phyloP scores from a whole-genome alignment of 768 basidiomycete genomes.

The Boletus subparvulus region DNA sequence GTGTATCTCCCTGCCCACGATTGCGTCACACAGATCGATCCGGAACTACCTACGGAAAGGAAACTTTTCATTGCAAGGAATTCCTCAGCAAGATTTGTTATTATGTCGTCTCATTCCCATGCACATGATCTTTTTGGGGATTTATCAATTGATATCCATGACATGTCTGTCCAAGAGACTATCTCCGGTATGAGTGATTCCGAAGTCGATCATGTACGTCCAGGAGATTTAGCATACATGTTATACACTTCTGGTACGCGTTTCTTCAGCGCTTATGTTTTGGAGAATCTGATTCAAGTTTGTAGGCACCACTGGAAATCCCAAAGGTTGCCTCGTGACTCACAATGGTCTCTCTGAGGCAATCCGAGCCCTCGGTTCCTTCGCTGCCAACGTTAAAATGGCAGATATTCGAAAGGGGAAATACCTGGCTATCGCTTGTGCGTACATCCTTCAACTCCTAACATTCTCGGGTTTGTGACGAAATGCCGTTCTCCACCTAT shows the following conservation, averaged over 20 bases:
- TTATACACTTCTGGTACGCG: conserved; percentile 49
- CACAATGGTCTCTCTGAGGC: conserved; percentile 36
- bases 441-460: conserved; percentile 10
- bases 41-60: conserved; percentile 46
- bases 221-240: conserved; percentile 41
- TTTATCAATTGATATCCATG: conserved; percentile 19
- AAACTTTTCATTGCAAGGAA: conserved; percentile 46
- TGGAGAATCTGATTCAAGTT: conserved; percentile 10
- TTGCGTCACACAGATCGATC: conserved; percentile 43
- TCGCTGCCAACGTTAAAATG: conserved; percentile 24
- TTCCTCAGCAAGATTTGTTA: conserved; percentile 41
- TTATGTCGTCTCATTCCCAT: conserved; percentile 31
- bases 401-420: conserved; percentile 27
- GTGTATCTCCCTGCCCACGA: not conserved
- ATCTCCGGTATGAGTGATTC: conserved; percentile 31
- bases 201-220: conserved; percentile 30
- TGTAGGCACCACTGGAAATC: conserved; percentile 48
- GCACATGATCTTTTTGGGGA: conserved; percentile 18
- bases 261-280: not conserved
- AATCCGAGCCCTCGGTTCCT: conserved; percentile 28
- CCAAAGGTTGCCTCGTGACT: conserved; percentile 49
- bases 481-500: not conserved
- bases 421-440: conserved; percentile 47
- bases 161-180: conserved; percentile 22
- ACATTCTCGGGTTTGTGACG: not conserved